Evolutionary conservation across 176 grass and related monocot species (phyloP), one percentile per base, ranked within the genome.

Genomic region (Hsuehochloa calcarea): DNA sequence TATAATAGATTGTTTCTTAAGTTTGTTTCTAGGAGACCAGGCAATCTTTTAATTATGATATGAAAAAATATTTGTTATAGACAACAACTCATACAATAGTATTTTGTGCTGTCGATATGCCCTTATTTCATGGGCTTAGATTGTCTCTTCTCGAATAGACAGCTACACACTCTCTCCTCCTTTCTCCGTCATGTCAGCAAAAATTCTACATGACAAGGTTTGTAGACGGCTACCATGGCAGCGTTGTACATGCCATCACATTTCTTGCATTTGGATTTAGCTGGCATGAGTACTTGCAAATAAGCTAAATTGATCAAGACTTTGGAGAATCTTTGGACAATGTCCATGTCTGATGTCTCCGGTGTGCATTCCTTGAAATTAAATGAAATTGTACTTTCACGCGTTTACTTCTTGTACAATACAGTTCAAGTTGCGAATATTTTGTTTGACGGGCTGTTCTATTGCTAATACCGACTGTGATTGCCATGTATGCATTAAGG

Each of bases 321-420:
- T 86, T 64, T 5, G 1, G 56, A 58, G 31, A 86, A 82, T 77
- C 85, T 72, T 78, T 71, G 40, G 44, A 77, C 82, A 82, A 51
- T 70, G 61, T 62, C 38, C 41, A 71, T 70, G 51, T 8, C 29
- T 82, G 43, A 31, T 49, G 22, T 64, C 43, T 84, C 56, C 50
- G 70, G 62, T 72, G 29, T 41, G 14, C 23, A 46, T 82, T 56
- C 13, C 74, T 66, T 59, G 27, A 70, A 82, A 72, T 39, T 23
- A 89, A 40, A 80, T 68, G 22, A 58, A 65, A 67, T 25, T 34
- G 58, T 79, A 79, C 74, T 51, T 79, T 74, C 58, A 78, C 17
- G 31, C 14, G 34, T 84, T 23, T 80, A 43, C 52, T 7, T 55
- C 17, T 34, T 75, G 5, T 38, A 69, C 25, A 78, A 56, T 45